Base-by-base conservation (phyloP, 192 early-diverging fungal genomes). In the Coemansia sp. region DNA sequence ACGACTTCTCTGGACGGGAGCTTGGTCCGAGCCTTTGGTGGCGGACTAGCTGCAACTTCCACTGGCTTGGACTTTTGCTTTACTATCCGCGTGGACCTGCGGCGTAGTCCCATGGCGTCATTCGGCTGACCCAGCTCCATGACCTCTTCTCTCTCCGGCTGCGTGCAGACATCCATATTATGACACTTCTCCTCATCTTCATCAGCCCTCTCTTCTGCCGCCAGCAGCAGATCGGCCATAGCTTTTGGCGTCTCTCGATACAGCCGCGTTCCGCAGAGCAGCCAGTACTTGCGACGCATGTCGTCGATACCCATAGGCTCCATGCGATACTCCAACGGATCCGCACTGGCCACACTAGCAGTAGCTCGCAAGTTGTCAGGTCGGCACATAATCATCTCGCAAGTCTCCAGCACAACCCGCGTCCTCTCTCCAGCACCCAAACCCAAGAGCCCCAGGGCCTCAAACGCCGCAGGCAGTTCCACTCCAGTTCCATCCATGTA, bases 181-280 rank as follows among this genome's bases (percentile, higher is more conserved):
- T 55, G 14, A 14, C 23, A 16, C 3, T 55, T 28, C 14, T 59
- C 57, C 18, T 48, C 65, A 9, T 9, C 57, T 33, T 14, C 9
- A 3, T 21, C 38, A 1, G 26, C 60, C 7, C 13, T 21, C 26
- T 50, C 46, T 61, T 36, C 34, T 31, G 33, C 59, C 67, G 31
- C 65, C 34, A 72, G 59, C 40, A 74, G 61, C 36, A 60, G 40
- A 37, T 69, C 72, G 2, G 59, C 72, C n/a, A 69, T 58, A 13
- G 9, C 14, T 37, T 39, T 40, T 0, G 73, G 60, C 24, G 73
- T 69, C 45, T 75, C 67, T 4, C 73, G 50, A 37, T 75, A 75
- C 28, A 75, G 67, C 35, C 51, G 62, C 18, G 46, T 34, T 10
- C 45, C 73, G 59, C 73, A 69, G 24, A 75, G 53, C 50, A 75